phyloP scores from a whole-genome alignment of 1,284 basidiomycete species.

The Garcileccinum viscosum region DNA sequence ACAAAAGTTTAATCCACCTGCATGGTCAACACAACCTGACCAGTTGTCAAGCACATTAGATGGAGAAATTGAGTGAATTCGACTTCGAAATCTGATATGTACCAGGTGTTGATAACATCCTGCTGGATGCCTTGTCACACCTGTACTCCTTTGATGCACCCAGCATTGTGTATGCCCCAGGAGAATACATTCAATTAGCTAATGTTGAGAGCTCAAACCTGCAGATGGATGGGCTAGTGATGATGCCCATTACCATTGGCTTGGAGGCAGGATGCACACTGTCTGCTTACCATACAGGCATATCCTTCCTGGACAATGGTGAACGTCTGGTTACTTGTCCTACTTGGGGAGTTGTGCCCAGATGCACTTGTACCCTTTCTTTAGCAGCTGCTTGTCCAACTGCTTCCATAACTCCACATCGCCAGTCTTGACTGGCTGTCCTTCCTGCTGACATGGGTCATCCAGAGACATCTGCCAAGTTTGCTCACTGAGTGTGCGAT shows the following conservation, averaged over 20 bases:
- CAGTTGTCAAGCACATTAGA: constrained; percentile 43
- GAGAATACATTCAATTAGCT: constrained; percentile 20
- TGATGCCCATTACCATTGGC: too few species aligned
- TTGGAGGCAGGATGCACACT: too few species aligned
- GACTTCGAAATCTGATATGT: constrained; percentile 14
- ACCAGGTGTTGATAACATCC: constrained; percentile 17
- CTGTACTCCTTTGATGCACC: constrained; percentile 28
- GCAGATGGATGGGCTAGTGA: too few species aligned
- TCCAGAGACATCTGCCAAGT: background rate
- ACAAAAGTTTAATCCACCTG: constrained; percentile 42
- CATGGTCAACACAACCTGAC: constrained; percentile 41
- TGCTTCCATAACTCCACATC: too few species aligned
- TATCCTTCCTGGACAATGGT: too few species aligned
- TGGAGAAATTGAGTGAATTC: constrained; percentile 34
- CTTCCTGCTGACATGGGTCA: background rate
- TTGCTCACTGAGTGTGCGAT: background rate
- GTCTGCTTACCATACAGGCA: too few species aligned
- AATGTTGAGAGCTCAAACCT: too few species aligned
- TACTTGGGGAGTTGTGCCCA: too few species aligned
- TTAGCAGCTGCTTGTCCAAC: too few species aligned
- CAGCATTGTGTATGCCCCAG: constrained; percentile 12
- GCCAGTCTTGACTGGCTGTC: too few species aligned
- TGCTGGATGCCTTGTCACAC: constrained; percentile 29
- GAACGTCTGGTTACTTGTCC: too few species aligned
- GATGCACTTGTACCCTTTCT: too few species aligned